A percentile compares a stretch with the other conserved stretches of the same genome.
Evolutionary conservation across 2,329 filamentous ascomycete species (phyloP).

Genomic region (Spiromastix sp.): DNA sequence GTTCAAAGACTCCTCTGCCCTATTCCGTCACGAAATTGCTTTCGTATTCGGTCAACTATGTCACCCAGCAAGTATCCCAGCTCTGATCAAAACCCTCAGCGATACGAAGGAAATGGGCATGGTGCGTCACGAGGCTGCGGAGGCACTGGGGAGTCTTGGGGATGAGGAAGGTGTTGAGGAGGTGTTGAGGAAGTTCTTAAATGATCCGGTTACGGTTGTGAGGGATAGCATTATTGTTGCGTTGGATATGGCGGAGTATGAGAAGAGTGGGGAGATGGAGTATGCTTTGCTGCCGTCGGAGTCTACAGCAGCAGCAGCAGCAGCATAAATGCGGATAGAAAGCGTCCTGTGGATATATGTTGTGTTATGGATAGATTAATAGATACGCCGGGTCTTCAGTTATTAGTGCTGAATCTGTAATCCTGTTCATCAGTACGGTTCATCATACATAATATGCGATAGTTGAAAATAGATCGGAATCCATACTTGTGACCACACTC

Average conservation of each 20-base stretch:
- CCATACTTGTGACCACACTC: conserved; percentile 74
- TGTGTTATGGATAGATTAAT: no score
- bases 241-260: conserved; percentile 95
- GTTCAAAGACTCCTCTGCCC: conserved; percentile 72
- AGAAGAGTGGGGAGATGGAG: conserved; percentile 77
- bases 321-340: background rate
- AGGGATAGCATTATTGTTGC: conserved; percentile 91
- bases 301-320: conserved; percentile 16
- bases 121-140: conserved; percentile 95
- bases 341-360: no score
- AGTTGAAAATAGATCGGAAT: conserved; percentile 7
- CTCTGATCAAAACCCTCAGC: conserved; percentile 66
- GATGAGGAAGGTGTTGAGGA: conserved; percentile 90
- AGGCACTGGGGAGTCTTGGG: conserved; percentile 87
- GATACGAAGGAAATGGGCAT: conserved; percentile 79
- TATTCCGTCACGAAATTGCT: conserved; percentile 95
- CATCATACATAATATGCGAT: background rate
- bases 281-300: conserved; percentile 88
- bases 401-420: conserved; percentile 21
- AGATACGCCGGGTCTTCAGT: conserved; percentile 12
- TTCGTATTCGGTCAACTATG: conserved; percentile 96
- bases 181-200: conserved; percentile 67
- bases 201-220: conserved; percentile 88
- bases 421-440: background rate
- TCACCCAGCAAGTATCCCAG: conserved; percentile 93